Evolutionary conservation across 495 filamentous ascomycete genomes (phyloP).

Genomic region (Xylaria nigripes): DNA sequence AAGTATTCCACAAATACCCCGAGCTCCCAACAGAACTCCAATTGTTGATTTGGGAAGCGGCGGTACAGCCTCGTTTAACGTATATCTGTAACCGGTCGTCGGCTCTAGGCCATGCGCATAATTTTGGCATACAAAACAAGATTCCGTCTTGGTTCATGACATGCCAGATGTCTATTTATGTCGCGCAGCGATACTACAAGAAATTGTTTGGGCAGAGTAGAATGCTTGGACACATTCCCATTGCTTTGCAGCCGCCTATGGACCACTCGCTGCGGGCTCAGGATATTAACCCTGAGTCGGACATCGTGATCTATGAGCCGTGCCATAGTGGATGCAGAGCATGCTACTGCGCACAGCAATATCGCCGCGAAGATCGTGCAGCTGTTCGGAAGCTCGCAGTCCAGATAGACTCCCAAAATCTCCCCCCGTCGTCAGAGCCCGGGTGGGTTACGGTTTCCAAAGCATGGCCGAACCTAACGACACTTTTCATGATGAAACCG

Average conservation of each 20-base stretch:
- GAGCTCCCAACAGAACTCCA: conserved; percentile 19
- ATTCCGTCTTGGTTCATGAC: conserved; percentile 21
- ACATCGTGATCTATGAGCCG: conserved; percentile 26
- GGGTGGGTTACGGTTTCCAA: conserved; percentile 19
- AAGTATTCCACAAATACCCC: conserved; percentile 16
- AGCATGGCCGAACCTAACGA: conserved; percentile 24
- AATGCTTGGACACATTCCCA: not conserved
- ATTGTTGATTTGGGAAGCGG: conserved; percentile 25
- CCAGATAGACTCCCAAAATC: conserved; percentile 16
- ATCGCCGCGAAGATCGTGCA: conserved; percentile 15
- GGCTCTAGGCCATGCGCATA: not conserved
- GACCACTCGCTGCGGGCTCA: conserved; percentile 3
- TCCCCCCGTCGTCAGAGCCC: conserved; percentile 8
- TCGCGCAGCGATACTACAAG: conserved; percentile 13
- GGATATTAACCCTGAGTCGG: conserved; percentile 10
- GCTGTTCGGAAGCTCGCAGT: conserved; percentile 19
- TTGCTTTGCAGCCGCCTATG: not conserved
- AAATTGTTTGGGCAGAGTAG: conserved; percentile 11
- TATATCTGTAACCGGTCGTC: conserved; percentile 23
- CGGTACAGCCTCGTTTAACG: conserved; percentile 16
- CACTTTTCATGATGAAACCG: conserved; percentile 22
- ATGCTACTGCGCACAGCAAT: conserved; percentile 25
- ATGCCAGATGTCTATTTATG: conserved; percentile 9
- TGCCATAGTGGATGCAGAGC: conserved; percentile 24
- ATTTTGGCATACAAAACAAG: conserved; percentile 14